These are phyloP conservation scores for Mucor racemosus DNA, from an alignment of 371 early-diverging fungal species.

Conservation along the genomic window DNA sequence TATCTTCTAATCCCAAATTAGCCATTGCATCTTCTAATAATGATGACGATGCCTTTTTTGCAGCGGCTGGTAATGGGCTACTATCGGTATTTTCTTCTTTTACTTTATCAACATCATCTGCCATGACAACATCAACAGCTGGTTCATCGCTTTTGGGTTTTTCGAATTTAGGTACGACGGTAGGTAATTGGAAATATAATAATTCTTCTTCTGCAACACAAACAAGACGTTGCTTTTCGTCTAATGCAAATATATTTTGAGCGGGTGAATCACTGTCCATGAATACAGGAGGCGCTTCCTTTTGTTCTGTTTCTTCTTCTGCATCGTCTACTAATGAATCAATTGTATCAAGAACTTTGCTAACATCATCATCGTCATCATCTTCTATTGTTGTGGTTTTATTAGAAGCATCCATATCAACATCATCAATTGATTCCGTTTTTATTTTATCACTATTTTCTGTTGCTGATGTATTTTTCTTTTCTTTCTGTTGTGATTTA, in stretches of 20 bases:
- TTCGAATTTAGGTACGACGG: slow-evolving; percentile 51
- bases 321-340: not conserved
- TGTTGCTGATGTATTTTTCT: not conserved
- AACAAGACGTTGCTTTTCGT: slow-evolving; percentile 38
- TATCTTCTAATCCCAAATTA: slow-evolving; percentile 36
- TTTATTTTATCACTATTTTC: slow-evolving; percentile 8
- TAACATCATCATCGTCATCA: not conserved
- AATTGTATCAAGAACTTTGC: not conserved
- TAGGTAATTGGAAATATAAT: slow-evolving; percentile 51
- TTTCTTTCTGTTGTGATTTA: slow-evolving; percentile 15
- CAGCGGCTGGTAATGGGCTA: slow-evolving; percentile 42
- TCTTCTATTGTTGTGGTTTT: too few species aligned
- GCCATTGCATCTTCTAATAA: slow-evolving; percentile 36
- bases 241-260: slow-evolving; percentile 45
- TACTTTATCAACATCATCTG: slow-evolving; percentile 31
- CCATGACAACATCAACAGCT: slow-evolving; percentile 37
- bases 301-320: slow-evolving; percentile 8
- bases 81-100: slow-evolving; percentile 9
- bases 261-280: slow-evolving; percentile 57
- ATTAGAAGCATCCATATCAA: slow-evolving; percentile 1
- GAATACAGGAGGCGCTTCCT: not conserved
- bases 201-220: slow-evolving; percentile 52
- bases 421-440: slow-evolving; percentile 8
- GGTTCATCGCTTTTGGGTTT: slow-evolving; percentile 19
- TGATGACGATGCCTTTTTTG: slow-evolving; percentile 36